Evolutionary conservation across 2,329 filamentous ascomycete genomes (phyloP), one percentile per base, ranked within the genome.

Genomic region (Rutstroemia sydowiana): DNA sequence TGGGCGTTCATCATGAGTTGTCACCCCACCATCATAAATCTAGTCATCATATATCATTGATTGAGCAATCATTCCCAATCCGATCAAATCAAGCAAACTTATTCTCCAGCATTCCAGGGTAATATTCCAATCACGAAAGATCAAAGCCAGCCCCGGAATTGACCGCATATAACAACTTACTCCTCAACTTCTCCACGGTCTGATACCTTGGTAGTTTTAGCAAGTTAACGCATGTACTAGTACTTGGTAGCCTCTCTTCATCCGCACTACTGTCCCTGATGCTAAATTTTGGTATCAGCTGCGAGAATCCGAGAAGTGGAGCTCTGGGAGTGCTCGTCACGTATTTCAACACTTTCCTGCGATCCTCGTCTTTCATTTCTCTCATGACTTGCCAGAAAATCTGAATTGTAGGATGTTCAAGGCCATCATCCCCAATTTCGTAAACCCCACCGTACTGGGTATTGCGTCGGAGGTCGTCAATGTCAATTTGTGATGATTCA

Each of bases 151-250:
- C 92, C 0, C 90, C 90, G 0, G 88, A 87, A 61, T 88, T 88
- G 18, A 96, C 81, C 8, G 92, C 92, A 69, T 96, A 95, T 48
- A 97, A 71, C 55, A 98, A 67, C 71, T 95, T 97, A 63, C 84
- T 79, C 65, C 79, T 84, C 62, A 98, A 67, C 26, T 74, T 77
- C 54, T 73, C 69, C 57, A 83, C 80, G 31, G 75, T 81, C 44
- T 69, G 77, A 68, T 97, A 98, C 58, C 84, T 81, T 6, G 93
- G 93, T 59, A 98, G 71, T 73, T 98, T 98, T 44, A 98, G 71
- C 60, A 98, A 67, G 66, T 98, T 98, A 26, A 97, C 89, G 63
- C 93, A 98, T 0, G 93, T 98, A 66, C 91, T 96, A 16, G 93
- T 90, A 65, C 89, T 97, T 2, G 93, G 93, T 57, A 96, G 71